Base-by-base conservation (phyloP, 352 stramenopile species). In the Pythium phragmitis region DNA sequence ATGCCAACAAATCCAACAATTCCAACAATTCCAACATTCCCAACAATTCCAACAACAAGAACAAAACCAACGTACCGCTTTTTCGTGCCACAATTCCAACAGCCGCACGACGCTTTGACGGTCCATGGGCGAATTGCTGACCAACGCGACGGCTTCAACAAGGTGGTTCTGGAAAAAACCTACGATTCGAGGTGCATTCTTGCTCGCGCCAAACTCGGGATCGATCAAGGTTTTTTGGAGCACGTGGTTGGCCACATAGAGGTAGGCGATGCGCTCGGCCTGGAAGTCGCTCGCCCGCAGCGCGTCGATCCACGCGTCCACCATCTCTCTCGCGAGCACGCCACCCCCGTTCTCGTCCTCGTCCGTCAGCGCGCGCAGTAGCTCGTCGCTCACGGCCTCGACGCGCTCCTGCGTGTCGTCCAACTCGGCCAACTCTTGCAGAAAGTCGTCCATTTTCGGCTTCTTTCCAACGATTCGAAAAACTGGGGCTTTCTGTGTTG, bases 161-260 rank as follows among this genome's bases (percentile, higher is more conserved):
- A 94, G 61, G 47, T 89, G 68, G 19, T 66, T 34, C 7, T 51
- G 60, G 48, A 78, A 75, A 43, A 63, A 63, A 33, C 51, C 46
- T 34, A 71, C 57, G 45, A 71, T 36, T 26, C 37, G 58, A 39
- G 57, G 59, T 45, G 60, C 57, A 56, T 73, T 60, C 14, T 46
- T 41, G 21, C 8, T 53, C 42, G 36, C 28, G 17, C 46, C 12
- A 34, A 56, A 17, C 74, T 73, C 17, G 59, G 52, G 60, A 47
- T 68, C 72, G 21, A 85, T 80, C 4, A 82, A 58, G 16, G 75
- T 83, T 67, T 94, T 94, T 55, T 87, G 85, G 21, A 94, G 72
- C 62, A 94, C 85, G 68, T 94, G 85, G 60, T 94, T 94, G 58
- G 85, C 82, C 52, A 94, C 85, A 56, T 90, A 94, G 5, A 94